Base-by-base conservation (phyloP, 1,139 yeast genomes). In the Candida gigantensis region DNA sequence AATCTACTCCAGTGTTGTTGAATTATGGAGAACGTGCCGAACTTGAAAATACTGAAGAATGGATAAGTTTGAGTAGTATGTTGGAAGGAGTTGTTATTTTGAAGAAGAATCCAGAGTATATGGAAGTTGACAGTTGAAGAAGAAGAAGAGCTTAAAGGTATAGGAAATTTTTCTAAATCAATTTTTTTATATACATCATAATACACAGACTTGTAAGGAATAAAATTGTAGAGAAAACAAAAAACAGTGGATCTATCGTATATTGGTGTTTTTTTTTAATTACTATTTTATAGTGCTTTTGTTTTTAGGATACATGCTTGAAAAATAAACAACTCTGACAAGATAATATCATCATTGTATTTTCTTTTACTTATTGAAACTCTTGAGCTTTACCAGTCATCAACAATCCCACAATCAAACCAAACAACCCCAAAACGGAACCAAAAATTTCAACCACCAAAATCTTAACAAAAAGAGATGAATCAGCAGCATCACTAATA, bases 11-110 rank as follows among this genome's bases (percentile, higher is more conserved):
- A 0, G 98, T 92, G 16, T 72, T 94, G 51, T 72, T 94, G 44
- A 90, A 94, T 36, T 82, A 83, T 51, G 97, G 97, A 33, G 98
- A 94, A 62, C 77, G 97, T 47, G 99, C 98, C 0, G 99, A 94
- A 62, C 73, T 94, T 50, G 99, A 94, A 60, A 90, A 87, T 53
- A 62, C 58, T 12, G 95, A 89, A 43, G 97, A 92, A 65, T 94
- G 90, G 69, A 74, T 86, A 46, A 79, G 95, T 46, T 74, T 89
- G 55, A 78, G 95, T 7, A 79, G 81, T 45, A 79, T 90, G 25
- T 72, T 94, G 50, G 98, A 94, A 60, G 98, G 98, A 34, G 77
- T 92, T 46, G 97, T 92, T 34, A 88, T 94, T 47, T 74, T 94
- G 60, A 86, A 77, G 69, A 90, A 92, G 72, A 88, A 89, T 55